phyloP scores from a whole-genome alignment of 164 flowering plant genomes.

The Warburgia ugandensis region DNA sequence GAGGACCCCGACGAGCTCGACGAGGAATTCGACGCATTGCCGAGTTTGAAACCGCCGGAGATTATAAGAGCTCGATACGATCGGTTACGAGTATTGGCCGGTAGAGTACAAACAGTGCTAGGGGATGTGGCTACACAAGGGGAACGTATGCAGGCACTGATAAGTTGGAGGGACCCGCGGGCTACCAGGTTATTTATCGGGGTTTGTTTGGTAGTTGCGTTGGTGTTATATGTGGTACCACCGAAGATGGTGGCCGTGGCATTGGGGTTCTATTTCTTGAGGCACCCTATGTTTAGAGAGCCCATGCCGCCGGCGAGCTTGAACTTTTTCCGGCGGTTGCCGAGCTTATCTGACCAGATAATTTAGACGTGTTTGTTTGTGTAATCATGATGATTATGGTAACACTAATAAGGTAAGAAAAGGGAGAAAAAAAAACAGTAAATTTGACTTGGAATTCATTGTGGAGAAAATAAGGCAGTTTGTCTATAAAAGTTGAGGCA shows the following conservation, averaged over 20 bases:
- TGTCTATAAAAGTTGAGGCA: too few species aligned
- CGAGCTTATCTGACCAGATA: constrained; percentile 80
- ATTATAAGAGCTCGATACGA: constrained; percentile 68
- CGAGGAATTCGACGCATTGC: constrained; percentile 81
- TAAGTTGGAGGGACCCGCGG: constrained; percentile 96
- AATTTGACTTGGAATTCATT: too few species aligned
- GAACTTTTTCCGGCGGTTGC: constrained; percentile 89
- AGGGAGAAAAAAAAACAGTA: too few species aligned
- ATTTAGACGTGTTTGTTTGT: constrained; percentile 46
- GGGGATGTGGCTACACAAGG: constrained; percentile 96
- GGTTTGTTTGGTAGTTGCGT: constrained; percentile 50
- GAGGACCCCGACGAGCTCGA: constrained; percentile 88
- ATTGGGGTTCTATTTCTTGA: constrained; percentile 73
- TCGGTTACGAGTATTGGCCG: constrained; percentile 68
- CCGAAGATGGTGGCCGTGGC: constrained; percentile 98
- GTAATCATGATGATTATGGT: too few species aligned
- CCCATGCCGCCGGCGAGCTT: constrained; percentile 87
- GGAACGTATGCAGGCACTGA: constrained; percentile 85
- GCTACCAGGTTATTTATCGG: constrained; percentile 84
- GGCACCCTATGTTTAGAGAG: constrained; percentile 96
- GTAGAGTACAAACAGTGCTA: constrained; percentile 71
- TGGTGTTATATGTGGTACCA: constrained; percentile 64
- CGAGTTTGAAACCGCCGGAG: constrained; percentile 65
- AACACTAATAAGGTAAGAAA: too few species aligned
- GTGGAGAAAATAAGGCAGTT: too few species aligned